A percentile compares a stretch with the other conserved stretches of the same genome.
Conservation (phyloP, 306 rosid species). For the Mimosa bimucronata region DNA sequence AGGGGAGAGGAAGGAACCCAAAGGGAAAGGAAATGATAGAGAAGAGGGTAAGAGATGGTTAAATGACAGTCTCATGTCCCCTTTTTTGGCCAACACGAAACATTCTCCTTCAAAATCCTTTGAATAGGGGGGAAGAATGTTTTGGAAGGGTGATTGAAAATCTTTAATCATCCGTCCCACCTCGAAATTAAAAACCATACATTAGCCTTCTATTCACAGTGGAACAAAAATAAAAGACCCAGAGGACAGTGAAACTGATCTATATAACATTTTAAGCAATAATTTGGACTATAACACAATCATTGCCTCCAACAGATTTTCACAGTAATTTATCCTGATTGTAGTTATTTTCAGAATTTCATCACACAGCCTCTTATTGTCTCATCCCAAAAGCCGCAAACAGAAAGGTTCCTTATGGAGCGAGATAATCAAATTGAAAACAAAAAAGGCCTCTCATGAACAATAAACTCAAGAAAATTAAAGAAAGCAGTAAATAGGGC, state of each 20-base stretch:
- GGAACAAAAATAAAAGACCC: background rate
- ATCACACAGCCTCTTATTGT: constrained; percentile 1
- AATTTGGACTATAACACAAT: background rate
- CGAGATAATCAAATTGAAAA: background rate
- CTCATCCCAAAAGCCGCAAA: constrained; percentile 22
- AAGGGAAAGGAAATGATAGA: background rate
- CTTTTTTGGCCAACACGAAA: background rate
- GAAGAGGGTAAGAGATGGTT: background rate
- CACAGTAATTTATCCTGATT: background rate
- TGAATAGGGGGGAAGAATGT: background rate
- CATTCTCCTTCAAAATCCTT: background rate
- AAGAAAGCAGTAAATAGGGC: background rate
- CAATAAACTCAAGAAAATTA: background rate
- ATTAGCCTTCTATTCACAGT: background rate
- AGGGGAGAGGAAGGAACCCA: background rate
- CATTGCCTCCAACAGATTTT: constrained; percentile 15
- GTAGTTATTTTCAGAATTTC: background rate
- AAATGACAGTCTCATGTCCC: background rate
- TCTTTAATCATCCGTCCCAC: background rate
- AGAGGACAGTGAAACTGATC: background rate
- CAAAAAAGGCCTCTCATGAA: background rate
- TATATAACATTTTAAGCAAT: background rate
- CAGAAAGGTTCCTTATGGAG: constrained; percentile 13
- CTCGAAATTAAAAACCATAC: background rate
- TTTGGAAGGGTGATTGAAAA: background rate